Evolutionary conservation across 225 moss, liverwort and hornwort genomes (phyloP).

Genomic region (Sphagnum tenellum): DNA sequence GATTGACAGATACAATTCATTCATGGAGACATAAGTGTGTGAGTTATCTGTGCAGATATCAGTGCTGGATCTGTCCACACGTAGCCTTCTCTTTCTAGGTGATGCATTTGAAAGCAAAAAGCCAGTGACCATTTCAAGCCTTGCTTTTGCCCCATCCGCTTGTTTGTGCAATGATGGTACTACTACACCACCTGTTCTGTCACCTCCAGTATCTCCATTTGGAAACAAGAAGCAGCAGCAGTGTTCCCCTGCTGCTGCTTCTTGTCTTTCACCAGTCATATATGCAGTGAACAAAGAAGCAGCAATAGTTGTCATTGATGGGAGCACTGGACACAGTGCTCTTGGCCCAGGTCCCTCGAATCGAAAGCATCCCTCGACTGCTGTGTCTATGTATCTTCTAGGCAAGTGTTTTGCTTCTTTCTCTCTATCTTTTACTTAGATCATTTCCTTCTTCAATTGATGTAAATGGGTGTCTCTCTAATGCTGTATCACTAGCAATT

Average conservation of each 20-base stretch:
- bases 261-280: conserved; percentile 21
- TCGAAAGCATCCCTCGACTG: conserved; percentile 46
- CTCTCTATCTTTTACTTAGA: no score
- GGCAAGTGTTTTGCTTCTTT: conserved; percentile 25
- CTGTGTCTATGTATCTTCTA: conserved; percentile 52
- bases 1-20: no score
- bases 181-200: conserved; percentile 4
- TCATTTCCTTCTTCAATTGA: no score
- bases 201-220: conserved; percentile 21
- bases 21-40: no score
- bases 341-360: conserved; percentile 37
- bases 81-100: conserved; percentile 42
- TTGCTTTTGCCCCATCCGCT: conserved; percentile 39
- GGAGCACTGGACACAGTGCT: conserved; percentile 42
- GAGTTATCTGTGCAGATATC: conserved; percentile 48
- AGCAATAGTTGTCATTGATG: conserved; percentile 54
- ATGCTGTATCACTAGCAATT: no score
- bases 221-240: conserved; percentile 12
- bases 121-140: conserved; percentile 37
- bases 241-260: neutral
- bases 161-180: conserved; percentile 25
- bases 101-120: conserved; percentile 37
- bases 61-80: conserved; percentile 44
- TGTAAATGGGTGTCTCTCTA: no score
- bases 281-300: conserved; percentile 67